phyloP scores from a whole-genome alignment of 768 basidiomycete species.

The Lactifluus echinatus region DNA sequence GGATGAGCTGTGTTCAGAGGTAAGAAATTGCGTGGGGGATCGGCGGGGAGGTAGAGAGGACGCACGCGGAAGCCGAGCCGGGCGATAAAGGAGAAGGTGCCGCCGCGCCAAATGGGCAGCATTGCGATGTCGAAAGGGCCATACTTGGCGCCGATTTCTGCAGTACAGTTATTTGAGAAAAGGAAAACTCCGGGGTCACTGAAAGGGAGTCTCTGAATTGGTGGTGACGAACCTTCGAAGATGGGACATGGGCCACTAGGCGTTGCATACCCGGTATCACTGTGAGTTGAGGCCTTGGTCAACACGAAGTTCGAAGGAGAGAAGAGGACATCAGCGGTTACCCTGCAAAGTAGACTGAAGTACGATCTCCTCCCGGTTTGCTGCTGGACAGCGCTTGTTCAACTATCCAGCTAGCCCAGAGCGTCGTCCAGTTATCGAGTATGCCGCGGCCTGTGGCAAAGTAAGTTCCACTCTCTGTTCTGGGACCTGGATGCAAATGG shows the following conservation, averaged over 20 bases:
- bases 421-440: slow-evolving; percentile 28
- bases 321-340: slow-evolving; percentile 11
- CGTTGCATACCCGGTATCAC: slow-evolving; percentile 35
- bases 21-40: background rate
- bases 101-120: slow-evolving; percentile 39
- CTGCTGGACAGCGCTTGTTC: slow-evolving; percentile 22
- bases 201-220: background rate
- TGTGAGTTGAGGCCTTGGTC: slow-evolving; percentile 5
- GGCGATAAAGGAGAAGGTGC: slow-evolving; percentile 32
- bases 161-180: background rate
- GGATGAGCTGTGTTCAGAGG: slow-evolving; percentile 17
- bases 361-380: background rate
- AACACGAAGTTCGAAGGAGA: background rate
- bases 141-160: slow-evolving; percentile 33
- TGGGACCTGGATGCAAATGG: background rate
- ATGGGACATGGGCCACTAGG: slow-evolving; percentile 29
- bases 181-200: background rate
- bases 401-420: slow-evolving; percentile 37
- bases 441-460: slow-evolving; percentile 28
- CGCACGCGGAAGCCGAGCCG: slow-evolving; percentile 33
- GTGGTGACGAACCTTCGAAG: slow-evolving; percentile 26
- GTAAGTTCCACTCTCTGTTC: background rate
- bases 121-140: slow-evolving; percentile 36
- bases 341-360: slow-evolving; percentile 27
- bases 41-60: background rate